Percentiles rank a stretch among this genome's conserved stretches.
Conservation (phyloP, 78 protist genomes). For the Ministeria vibrans region DNA sequence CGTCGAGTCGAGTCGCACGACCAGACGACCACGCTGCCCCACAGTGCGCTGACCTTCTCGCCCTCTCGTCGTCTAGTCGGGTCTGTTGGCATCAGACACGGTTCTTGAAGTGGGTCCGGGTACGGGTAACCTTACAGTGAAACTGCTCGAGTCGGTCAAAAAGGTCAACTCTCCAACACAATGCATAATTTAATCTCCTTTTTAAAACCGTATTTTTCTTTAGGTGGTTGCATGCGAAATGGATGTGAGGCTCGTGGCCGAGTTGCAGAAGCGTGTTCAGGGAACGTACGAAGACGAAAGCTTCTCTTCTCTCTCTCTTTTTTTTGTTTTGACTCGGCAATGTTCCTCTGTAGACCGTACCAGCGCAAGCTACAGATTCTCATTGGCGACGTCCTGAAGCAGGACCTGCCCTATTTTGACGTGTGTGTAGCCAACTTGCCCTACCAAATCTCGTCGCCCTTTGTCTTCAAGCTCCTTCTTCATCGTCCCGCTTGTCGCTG, state of each 20-base stretch:
- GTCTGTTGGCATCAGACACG: conserved; percentile 78
- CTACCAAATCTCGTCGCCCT: conserved; percentile 96
- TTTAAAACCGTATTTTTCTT: no score
- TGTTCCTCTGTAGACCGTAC: not conserved
- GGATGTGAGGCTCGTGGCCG: conserved; percentile 98
- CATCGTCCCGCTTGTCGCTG: conserved; percentile 72
- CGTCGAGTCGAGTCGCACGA: no score
- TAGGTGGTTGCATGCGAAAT: conserved; percentile 90
- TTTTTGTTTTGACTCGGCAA: conserved; percentile 14
- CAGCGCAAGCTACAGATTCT: conserved; percentile 62
- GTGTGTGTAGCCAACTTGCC: conserved; percentile 97
- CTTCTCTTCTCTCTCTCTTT: conserved; percentile 10
- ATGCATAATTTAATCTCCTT: no score
- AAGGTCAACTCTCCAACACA: conserved; percentile 28
- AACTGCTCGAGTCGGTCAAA: conserved; percentile 79
- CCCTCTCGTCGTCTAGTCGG: conserved; percentile 28
- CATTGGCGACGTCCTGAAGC: conserved; percentile 82
- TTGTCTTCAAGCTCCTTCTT: conserved; percentile 89
- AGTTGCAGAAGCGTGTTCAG: conserved; percentile 90
- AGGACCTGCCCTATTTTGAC: conserved; percentile 90
- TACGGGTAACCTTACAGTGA: conserved; percentile 95
- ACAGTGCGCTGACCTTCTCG: no score
- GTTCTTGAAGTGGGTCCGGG: conserved; percentile 99
- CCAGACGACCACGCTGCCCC: no score
- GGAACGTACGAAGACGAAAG: no score